phyloP scores from a whole-genome alignment of 306 rosid genomes.

The Pyrus communis region DNA sequence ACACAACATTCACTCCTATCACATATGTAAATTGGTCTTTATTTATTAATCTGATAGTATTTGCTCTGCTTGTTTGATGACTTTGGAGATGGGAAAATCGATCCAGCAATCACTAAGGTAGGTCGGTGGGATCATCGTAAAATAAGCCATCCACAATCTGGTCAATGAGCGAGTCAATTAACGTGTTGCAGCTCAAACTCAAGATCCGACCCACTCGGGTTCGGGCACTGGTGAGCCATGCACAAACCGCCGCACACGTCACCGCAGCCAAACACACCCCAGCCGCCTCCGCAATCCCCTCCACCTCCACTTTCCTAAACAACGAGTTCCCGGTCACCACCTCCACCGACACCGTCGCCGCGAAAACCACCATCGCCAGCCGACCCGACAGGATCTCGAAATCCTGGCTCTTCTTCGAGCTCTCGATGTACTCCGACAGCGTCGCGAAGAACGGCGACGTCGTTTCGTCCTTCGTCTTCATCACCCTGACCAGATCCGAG shows the following conservation, averaged over 20 bases:
- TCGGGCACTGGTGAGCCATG: slow-evolving; percentile 74
- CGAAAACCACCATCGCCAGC: slow-evolving; percentile 94
- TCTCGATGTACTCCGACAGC: slow-evolving; percentile 71
- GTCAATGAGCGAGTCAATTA: slow-evolving; percentile 70
- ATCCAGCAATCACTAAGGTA: slow-evolving; percentile 51
- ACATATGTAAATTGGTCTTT: no score
- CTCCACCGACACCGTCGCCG: slow-evolving; percentile 60
- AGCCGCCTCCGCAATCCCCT: slow-evolving; percentile 67
- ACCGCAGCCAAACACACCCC: slow-evolving; percentile 78
- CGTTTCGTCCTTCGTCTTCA: slow-evolving; percentile 39
- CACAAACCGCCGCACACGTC: slow-evolving; percentile 53
- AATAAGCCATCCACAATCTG: slow-evolving; percentile 86
- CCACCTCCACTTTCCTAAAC: slow-evolving; percentile 67
- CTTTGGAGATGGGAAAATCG: slow-evolving; percentile 23
- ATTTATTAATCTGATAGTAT: no score
- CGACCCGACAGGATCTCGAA: slow-evolving; percentile 92
- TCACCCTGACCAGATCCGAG: slow-evolving; percentile 42
- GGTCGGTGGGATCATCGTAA: slow-evolving; percentile 29
- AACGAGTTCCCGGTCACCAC: slow-evolving; percentile 71
- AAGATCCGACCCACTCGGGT: slow-evolving; percentile 63
- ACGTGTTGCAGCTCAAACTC: slow-evolving; percentile 48
- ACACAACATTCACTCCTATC: no score
- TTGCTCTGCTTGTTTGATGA: no score
- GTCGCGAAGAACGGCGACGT: slow-evolving; percentile 62
- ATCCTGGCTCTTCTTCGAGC: slow-evolving; percentile 78